Evolutionary conservation across 441 rosid species (phyloP), one percentile per base, ranked within the genome.

Genomic region (Adansonia gregorii): DNA sequence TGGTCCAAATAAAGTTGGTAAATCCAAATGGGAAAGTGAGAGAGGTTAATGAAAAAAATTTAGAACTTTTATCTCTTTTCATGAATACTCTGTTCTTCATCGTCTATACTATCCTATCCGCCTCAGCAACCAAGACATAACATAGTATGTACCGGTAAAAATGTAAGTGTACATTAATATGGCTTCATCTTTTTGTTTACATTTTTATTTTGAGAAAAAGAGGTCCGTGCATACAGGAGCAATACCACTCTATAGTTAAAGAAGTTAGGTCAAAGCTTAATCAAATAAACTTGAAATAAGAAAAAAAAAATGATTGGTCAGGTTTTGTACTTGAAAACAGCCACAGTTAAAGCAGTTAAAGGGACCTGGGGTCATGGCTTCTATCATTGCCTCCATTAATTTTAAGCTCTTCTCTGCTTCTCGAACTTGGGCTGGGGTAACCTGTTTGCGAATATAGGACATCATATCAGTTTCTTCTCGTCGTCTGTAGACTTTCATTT

Each of bases 331-430:
- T 48, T 35, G 61, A 72, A 77, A 41, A 24, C 17, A 52, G 6
- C 39, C 74, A 72, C 41, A 60, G 59, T 67, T 75, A 66, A 80
- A 80, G 72, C 11, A 46, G 56, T 67, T 67, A 46, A 19, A 75
- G 67, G 79, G 49, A 93, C 98, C 98, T n/a, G 98, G 92, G 19
- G 97, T 92, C 99, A 96, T 96, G 76, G 86, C 97, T 91, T 91
- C 98, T 51, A 93, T 91, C 90, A 94, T 94, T 72, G 84, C 88
- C 87, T 96, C 99, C 97, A 93, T 92, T 76, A 89, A 82, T 85
- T 87, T 81, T 70, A 92, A 87, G 86, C 79, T 96, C 92, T 92
- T 96, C 87, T 94, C 99, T 0, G 98, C 95, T 78, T 96, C 99
- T 84, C 99, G 87, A 79, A 96, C 85, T 79, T 94, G 99, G 58